Evolutionary conservation across 2,329 filamentous ascomycete genomes (phyloP).

Genomic region (Venturia nashicola): DNA sequence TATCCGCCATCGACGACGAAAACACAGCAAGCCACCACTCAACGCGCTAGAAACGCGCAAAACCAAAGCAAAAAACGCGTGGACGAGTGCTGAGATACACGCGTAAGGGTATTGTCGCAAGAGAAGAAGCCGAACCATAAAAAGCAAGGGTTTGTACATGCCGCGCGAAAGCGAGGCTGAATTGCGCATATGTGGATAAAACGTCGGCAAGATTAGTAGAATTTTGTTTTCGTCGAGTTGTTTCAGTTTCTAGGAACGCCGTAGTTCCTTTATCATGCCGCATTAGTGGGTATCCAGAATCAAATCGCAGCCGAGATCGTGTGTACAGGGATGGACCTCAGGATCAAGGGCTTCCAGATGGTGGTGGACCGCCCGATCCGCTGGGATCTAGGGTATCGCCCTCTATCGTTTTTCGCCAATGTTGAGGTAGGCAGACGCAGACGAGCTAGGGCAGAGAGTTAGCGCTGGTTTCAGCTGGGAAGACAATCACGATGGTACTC

Average conservation of each 20-base stretch:
- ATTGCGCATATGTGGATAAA: not conserved
- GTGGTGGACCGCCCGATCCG: not conserved
- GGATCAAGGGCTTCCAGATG: constrained; percentile 2
- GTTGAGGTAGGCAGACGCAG: constrained; percentile 87
- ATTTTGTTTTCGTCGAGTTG: not conserved
- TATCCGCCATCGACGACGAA: not conserved
- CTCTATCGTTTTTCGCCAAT: constrained; percentile 95
- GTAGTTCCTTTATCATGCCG: constrained; percentile 4
- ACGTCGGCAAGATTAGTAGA: not conserved
- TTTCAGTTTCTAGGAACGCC: not conserved
- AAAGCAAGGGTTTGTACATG: not conserved
- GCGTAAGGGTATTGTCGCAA: constrained; percentile 1
- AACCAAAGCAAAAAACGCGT: not conserved
- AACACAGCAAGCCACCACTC: not conserved
- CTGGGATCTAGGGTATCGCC: constrained; percentile 45
- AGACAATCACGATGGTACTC: constrained; percentile 11
- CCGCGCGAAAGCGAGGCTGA: not conserved
- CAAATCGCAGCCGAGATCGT: not conserved
- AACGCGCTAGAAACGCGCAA: not conserved
- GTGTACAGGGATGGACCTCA: not conserved
- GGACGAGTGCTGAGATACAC: not conserved
- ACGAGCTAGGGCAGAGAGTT: constrained; percentile 44
- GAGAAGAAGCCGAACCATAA: not conserved
- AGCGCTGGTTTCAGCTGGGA: not conserved
- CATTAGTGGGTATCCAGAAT: constrained; percentile 7